A percentile compares a stretch with the other conserved stretches of the same genome.
These are phyloP conservation scores for Discostella stelligeroides DNA, from an alignment of 108 stramenopile genomes.

Conservation along the genomic window DNA sequence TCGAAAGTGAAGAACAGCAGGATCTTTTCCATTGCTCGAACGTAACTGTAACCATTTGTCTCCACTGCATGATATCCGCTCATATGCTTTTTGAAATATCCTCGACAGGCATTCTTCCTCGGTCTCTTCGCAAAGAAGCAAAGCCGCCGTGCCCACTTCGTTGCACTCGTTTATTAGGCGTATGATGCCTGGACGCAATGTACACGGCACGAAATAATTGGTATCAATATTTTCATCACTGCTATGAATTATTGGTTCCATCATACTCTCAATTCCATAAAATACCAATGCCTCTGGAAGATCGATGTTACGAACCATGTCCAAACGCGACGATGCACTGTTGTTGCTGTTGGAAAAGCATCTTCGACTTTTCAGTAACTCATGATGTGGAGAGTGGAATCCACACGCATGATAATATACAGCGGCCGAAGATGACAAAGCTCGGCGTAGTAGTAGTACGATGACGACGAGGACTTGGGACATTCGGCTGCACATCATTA, in stretches of 20 bases:
- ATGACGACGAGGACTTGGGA: too few relatives aligned
- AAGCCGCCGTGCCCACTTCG: slow-evolving; percentile 64
- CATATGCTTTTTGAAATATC: slow-evolving; percentile 18
- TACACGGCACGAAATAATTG: neutral
- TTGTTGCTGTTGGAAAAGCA: too few relatives aligned
- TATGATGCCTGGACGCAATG: slow-evolving; percentile 51
- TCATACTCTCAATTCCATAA: slow-evolving; percentile 59
- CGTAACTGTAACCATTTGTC: slow-evolving; percentile 1
- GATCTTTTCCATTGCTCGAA: slow-evolving; percentile 3
- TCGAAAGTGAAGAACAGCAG: slow-evolving; percentile 30
- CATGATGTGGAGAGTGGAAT: too few relatives aligned
- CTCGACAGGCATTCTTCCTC: slow-evolving; percentile 13
- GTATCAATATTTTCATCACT: slow-evolving; percentile 12
- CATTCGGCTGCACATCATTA: too few relatives aligned
- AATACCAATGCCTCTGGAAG: slow-evolving; percentile 74
- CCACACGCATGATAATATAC: too few relatives aligned
- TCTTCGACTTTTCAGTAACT: too few relatives aligned
- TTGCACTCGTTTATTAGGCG: slow-evolving; percentile 67
- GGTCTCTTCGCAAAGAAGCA: slow-evolving; percentile 42
- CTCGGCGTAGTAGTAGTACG: too few relatives aligned
- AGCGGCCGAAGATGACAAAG: too few relatives aligned
- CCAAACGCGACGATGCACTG: too few relatives aligned
- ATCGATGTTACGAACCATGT: slow-evolving; percentile 84
- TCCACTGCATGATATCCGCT: neutral
- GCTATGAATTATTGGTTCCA: slow-evolving; percentile 20